phyloP scores from a whole-genome alignment of 1,139 yeast genomes.

The Wickerhamiella infanticola region DNA sequence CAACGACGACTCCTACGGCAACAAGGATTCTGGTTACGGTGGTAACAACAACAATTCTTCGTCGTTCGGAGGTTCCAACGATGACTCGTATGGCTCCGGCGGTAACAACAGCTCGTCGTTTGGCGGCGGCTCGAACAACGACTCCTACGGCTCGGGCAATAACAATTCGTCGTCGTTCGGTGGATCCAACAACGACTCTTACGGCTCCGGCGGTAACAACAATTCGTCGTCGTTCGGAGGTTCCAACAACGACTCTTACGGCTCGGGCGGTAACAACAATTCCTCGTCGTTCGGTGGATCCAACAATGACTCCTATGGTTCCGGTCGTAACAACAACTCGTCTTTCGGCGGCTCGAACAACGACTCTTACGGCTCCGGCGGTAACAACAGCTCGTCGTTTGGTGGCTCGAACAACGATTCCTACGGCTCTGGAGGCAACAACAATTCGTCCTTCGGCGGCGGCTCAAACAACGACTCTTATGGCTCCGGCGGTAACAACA shows the following conservation, averaged over 20 bases:
- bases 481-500: slow-evolving; percentile 9
- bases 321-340: slow-evolving; percentile 5
- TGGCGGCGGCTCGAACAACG: slow-evolving; percentile 8
- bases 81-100: slow-evolving; percentile 8
- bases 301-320: slow-evolving; percentile 13
- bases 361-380: slow-evolving; percentile 8
- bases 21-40: slow-evolving; percentile 14
- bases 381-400: slow-evolving; percentile 8
- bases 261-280: background rate
- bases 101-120: slow-evolving; percentile 8
- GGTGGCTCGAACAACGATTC: slow-evolving; percentile 9
- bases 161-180: slow-evolving; percentile 10
- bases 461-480: slow-evolving; percentile 6
- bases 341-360: slow-evolving; percentile 1
- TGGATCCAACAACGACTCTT: background rate
- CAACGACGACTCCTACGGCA: background rate
- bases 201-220: background rate
- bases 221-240: background rate
- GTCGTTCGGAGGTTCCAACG: slow-evolving; percentile 1
- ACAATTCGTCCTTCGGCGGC: background rate
- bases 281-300: background rate
- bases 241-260: slow-evolving; percentile 2
- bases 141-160: slow-evolving; percentile 3
- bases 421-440: slow-evolving; percentile 9
- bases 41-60: slow-evolving; percentile 3